Percentiles rank a stretch among this genome's conserved stretches.
Conservation (phyloP, 169 alveolate species). For the Eimeria necatrix region DNA sequence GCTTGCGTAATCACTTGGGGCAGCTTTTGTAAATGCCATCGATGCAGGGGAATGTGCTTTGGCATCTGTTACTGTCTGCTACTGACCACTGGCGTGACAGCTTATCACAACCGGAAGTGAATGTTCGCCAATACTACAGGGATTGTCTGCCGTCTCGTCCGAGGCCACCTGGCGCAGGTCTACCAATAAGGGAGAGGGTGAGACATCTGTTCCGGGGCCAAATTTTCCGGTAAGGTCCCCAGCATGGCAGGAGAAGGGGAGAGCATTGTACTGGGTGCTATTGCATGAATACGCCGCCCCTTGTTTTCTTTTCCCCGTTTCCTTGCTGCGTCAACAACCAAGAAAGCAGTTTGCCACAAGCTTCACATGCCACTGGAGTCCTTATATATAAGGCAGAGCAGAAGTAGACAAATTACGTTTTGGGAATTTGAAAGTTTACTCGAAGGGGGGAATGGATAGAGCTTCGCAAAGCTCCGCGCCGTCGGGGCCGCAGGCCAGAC, state of each 20-base stretch:
- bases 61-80: too few relatives aligned
- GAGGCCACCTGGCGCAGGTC: not conserved
- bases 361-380: not conserved
- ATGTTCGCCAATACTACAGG: not conserved
- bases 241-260: constrained; percentile 7
- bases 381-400: not conserved
- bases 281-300: not conserved
- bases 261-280: not conserved
- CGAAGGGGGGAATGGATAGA: constrained; percentile 35
- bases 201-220: not conserved
- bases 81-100: constrained; percentile 2
- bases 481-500: constrained; percentile 19
- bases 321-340: not conserved
- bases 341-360: not conserved
- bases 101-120: not conserved
- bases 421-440: not conserved
- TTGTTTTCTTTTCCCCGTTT: not conserved
- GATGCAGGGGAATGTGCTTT: too few relatives aligned
- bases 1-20: too few relatives aligned
- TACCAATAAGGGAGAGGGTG: not conserved
- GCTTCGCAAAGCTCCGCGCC: constrained; percentile 15
- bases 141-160: not conserved
- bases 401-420: not conserved
- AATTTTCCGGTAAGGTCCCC: constrained; percentile 1
- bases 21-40: too few relatives aligned